Evolutionary conservation across 768 basidiomycete species (phyloP).

Genomic region (Lactifluus subvellereus): DNA sequence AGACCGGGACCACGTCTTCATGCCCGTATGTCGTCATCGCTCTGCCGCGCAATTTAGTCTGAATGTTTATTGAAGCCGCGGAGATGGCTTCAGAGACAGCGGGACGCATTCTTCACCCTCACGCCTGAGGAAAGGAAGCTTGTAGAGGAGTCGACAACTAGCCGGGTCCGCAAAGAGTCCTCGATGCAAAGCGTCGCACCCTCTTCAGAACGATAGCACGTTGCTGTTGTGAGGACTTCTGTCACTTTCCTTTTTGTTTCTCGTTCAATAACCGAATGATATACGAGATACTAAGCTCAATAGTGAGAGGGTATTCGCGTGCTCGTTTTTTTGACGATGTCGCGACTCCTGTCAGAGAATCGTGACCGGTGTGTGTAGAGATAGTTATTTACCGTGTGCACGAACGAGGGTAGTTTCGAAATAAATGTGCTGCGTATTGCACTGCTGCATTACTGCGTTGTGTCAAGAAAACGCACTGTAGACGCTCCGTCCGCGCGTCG

Average conservation of each 20-base stretch:
- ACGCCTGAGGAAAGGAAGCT: conserved; percentile 52
- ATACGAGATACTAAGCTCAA: neutral
- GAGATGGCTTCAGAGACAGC: conserved; percentile 48
- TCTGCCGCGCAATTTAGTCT: neutral
- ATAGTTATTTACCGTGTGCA: too few species aligned
- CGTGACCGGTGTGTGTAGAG: too few species aligned
- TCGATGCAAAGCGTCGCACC: neutral
- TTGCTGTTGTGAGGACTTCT: neutral
- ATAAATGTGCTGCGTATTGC: too few species aligned
- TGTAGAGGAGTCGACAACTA: conserved; percentile 18
- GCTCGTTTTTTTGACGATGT: neutral
- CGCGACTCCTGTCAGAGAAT: neutral
- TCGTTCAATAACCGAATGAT: neutral
- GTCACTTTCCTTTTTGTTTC: neutral
- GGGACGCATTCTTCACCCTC: conserved; percentile 50
- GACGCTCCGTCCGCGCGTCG: neutral
- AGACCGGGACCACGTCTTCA: conserved; percentile 26
- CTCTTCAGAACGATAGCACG: neutral
- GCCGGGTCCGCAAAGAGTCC: neutral
- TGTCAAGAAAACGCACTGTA: neutral
- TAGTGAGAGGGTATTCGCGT: neutral
- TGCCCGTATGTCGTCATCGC: conserved; percentile 21
- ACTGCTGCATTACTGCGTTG: neutral
- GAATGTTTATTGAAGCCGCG: conserved; percentile 38
- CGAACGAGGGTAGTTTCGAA: too few species aligned